These are phyloP conservation scores for Mycena maculata DNA, from an alignment of 768 basidiomycete species.

Conservation along the genomic window DNA sequence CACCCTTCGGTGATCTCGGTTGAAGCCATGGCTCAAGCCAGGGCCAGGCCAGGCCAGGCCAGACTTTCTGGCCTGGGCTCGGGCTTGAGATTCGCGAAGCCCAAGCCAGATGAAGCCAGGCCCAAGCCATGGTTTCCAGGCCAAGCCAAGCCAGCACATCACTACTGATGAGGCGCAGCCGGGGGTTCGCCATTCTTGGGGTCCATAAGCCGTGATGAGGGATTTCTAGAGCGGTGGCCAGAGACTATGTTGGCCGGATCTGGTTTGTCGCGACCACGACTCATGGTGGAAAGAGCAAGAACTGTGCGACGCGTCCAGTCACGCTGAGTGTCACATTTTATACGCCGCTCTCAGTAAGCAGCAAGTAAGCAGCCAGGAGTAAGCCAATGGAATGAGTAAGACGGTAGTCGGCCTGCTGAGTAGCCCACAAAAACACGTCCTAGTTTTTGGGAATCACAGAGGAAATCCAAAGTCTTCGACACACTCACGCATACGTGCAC, in stretches of 20 bases:
- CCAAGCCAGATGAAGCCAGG: too few species aligned
- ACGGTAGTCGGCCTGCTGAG: neutral
- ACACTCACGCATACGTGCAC: too few species aligned
- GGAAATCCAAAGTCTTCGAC: neutral
- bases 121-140: too few species aligned
- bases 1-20: too few species aligned
- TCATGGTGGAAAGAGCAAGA: neutral
- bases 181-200: neutral
- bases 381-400: neutral
- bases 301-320: neutral
- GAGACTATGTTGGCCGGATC: neutral
- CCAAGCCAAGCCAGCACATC: too few species aligned
- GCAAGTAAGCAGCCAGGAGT: neutral
- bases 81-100: too few species aligned
- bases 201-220: neutral
- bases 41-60: too few species aligned
- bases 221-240: neutral
- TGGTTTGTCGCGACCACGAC: neutral
- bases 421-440: neutral
- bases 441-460: neutral
- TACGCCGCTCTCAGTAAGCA: neutral
- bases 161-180: neutral
- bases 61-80: too few species aligned
- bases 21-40: too few species aligned
- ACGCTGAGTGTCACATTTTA: neutral